Evolutionary conservation across 75 land plant species (phyloP), one percentile per base, ranked within the genome.

Genomic region (Azolla pinnata): DNA sequence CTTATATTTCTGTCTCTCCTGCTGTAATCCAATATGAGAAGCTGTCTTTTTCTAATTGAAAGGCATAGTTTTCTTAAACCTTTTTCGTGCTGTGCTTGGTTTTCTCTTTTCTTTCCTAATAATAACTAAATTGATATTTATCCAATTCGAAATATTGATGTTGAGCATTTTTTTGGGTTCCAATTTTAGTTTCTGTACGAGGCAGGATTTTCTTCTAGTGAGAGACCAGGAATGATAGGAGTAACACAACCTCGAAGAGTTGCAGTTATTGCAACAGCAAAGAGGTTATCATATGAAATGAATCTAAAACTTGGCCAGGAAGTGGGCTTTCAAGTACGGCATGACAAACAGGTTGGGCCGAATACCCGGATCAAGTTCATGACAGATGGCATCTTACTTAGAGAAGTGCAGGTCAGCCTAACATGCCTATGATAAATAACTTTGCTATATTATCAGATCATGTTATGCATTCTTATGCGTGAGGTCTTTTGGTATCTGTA

Each of bases 361-460:
- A 69, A 61, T 33, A 76, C 84, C 62, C 76, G 85, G 42, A 84
- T 95, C 76, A 95, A 95, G 72, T 95, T 90, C 59, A 95, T 95
- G 99, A 95, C 99, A 34, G 99, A 95, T 81, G 99, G 99, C 30
- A 90, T 95, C 63, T 68, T 95, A 62, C 88, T 95, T 51, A 75
- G 99, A 32, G 99, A 95, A 95, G 62, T 86, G 14, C 90, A 93
- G 91, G 98, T 86, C 58, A 29, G 40, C 17, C 16, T 45, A n/a
- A 8, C 10, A 26, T 28, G 5, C 33, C 5, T 31, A n/a, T 26
- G 7, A 57, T 57, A 24, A 18, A n/a, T n/a, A n/a, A n/a, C n/a
- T n/a, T n/a, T n/a, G n/a, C n/a, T n/a, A n/a, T n/a, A n/a, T n/a
- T 57, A 7, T 50, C 27, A 50, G 57, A 12, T 20, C 19, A 19